Percentiles rank a stretch among this genome's conserved stretches.
Evolutionary conservation across 805 yeast genomes (phyloP).

Genomic region (Candida boleticola): DNA sequence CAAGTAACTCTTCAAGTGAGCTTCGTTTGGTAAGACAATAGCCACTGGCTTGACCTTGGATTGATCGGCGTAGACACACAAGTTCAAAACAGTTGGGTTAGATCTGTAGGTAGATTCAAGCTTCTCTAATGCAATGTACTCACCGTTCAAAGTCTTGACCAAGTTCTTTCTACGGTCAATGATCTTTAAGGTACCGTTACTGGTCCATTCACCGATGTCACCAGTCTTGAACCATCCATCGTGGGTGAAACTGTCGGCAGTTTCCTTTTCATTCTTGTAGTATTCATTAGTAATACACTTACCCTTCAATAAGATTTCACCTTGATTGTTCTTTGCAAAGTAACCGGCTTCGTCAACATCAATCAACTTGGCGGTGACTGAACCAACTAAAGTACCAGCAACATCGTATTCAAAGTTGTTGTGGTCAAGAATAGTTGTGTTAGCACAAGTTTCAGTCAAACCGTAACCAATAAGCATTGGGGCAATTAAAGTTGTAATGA

Average conservation of each 20-base stretch:
- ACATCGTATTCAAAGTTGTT: slow-evolving; percentile 66
- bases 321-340: slow-evolving; percentile 85
- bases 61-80: slow-evolving; percentile 92
- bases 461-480: slow-evolving; percentile 96
- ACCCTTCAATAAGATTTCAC: slow-evolving; percentile 85
- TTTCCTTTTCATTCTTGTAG: slow-evolving; percentile 80
- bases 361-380: slow-evolving; percentile 82
- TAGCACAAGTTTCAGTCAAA: slow-evolving; percentile 93
- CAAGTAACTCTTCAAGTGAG: slow-evolving; percentile 53
- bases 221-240: slow-evolving; percentile 97
- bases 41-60: slow-evolving; percentile 88
- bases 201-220: slow-evolving; percentile 92
- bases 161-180: slow-evolving; percentile 95
- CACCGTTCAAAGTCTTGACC: slow-evolving; percentile 95
- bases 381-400: slow-evolving; percentile 80
- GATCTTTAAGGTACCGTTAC: slow-evolving; percentile 72
- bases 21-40: slow-evolving; percentile 79
- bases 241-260: slow-evolving; percentile 65
- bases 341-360: slow-evolving; percentile 93
- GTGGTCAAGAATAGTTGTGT: slow-evolving; percentile 68
- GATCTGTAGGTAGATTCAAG: slow-evolving; percentile 90
- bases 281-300: slow-evolving; percentile 71
- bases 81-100: slow-evolving; percentile 67
- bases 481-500: slow-evolving; percentile 70
- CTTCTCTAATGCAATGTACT: slow-evolving; percentile 95